phyloP scores from a whole-genome alignment of 23 red algal genomes.

The Gracilaria domingensis region DNA sequence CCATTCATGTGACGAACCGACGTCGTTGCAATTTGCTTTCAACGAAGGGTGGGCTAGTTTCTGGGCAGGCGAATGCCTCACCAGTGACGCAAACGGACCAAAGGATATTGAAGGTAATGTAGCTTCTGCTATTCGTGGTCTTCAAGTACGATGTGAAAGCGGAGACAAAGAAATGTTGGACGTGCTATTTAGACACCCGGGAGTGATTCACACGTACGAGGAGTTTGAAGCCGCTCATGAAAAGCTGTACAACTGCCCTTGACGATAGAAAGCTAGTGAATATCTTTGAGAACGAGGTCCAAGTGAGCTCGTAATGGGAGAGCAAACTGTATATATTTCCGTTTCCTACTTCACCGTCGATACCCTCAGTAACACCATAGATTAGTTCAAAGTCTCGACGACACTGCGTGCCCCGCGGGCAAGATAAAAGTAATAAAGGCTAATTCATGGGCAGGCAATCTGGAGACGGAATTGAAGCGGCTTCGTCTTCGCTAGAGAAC shows the following conservation, averaged over 20 bases:
- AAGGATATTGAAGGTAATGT: constrained; percentile 21
- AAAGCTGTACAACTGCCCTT: not conserved
- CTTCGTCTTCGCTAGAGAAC: no score
- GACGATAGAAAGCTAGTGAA: not conserved
- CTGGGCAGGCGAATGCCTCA: not conserved
- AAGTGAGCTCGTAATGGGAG: no score
- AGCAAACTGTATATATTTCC: no score
- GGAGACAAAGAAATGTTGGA: constrained; percentile 2
- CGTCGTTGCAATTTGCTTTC: constrained; percentile 11
- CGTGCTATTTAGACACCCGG: not conserved
- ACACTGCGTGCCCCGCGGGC: no score
- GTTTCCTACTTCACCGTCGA: no score
- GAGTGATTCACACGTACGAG: not conserved
- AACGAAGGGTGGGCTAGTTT: constrained; percentile 6
- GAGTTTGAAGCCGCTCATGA: not conserved
- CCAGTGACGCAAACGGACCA: not conserved
- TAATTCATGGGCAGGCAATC: no score
- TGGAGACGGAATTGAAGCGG: no score
- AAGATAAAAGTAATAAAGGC: no score
- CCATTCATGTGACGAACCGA: not conserved
- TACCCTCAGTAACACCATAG: no score
- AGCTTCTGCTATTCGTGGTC: not conserved
- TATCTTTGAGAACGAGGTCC: no score
- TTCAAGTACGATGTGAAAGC: not conserved
- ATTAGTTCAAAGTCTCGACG: no score